These are phyloP conservation scores for Sugiyamaella pinicola DNA, from an alignment of 1,139 yeast species.

Conservation along the genomic window DNA sequence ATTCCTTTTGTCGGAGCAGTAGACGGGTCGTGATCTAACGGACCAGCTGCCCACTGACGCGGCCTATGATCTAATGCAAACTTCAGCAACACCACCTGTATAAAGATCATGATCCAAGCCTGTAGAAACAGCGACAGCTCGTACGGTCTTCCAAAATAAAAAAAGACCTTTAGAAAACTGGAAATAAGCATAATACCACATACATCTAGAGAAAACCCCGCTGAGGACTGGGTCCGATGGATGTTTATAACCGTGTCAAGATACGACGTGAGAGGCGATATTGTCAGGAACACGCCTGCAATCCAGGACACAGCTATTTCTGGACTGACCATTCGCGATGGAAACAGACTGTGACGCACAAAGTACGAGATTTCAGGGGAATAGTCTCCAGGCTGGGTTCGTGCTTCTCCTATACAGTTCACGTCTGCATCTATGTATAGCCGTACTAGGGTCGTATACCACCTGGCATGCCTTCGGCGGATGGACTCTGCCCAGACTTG, in stretches of 20 bases:
- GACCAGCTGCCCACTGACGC: slow-evolving; percentile 26
- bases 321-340: slow-evolving; percentile 1
- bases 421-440: no score
- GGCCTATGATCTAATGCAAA: slow-evolving; percentile 66
- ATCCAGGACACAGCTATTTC: slow-evolving; percentile 21
- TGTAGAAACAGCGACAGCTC: slow-evolving; percentile 76
- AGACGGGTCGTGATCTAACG: slow-evolving; percentile 23
- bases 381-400: no score
- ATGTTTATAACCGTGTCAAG: slow-evolving; percentile 80
- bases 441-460: no score
- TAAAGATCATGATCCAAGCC: slow-evolving; percentile 73
- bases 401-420: no score
- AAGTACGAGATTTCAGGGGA: slow-evolving; percentile 6
- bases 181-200: slow-evolving; percentile 90
- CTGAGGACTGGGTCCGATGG: slow-evolving; percentile 60
- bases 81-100: slow-evolving; percentile 65
- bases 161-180: slow-evolving; percentile 69
- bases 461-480: no score
- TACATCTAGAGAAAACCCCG: slow-evolving; percentile 84
- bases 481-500: no score
- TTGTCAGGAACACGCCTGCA: slow-evolving; percentile 40
- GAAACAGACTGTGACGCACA: no score
- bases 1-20: neutral
- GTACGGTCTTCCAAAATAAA: slow-evolving; percentile 77
- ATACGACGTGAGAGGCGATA: slow-evolving; percentile 81